phyloP scores from a whole-genome alignment of 805 yeast genomes.

The Alloascoidea africana region DNA sequence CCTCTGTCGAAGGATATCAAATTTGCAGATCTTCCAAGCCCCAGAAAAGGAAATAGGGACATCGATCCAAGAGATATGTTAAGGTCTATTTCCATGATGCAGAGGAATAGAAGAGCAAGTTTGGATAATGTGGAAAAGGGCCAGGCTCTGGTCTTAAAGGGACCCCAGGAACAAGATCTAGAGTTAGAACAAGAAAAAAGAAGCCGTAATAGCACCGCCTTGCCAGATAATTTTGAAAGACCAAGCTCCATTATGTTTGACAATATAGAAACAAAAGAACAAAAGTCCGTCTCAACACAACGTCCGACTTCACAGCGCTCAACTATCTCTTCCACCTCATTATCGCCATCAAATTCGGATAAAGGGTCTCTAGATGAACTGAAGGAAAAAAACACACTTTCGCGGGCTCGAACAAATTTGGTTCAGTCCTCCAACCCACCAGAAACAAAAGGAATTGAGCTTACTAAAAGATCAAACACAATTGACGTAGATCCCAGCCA shows the following conservation, averaged over 20 bases:
- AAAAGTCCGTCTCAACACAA: too few relatives aligned
- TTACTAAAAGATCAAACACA: background rate
- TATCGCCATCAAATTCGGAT: background rate
- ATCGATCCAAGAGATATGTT: constrained; percentile 63
- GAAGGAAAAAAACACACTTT: background rate
- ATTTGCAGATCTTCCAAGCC: constrained; percentile 47
- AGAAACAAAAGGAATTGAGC: background rate
- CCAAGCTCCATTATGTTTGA: background rate
- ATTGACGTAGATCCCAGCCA: background rate
- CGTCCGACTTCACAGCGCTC: too few relatives aligned
- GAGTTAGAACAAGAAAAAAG: constrained; percentile 4
- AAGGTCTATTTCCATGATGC: constrained; percentile 61
- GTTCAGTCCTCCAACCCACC: background rate
- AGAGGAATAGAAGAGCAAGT: constrained; percentile 17
- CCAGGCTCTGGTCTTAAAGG: constrained; percentile 49
- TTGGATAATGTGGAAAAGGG: constrained; percentile 33
- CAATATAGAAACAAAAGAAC: background rate
- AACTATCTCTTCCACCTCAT: background rate
- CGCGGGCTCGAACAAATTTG: background rate
- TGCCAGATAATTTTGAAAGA: background rate
- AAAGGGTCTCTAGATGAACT: background rate
- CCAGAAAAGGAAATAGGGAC: constrained; percentile 16
- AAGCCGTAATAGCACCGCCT: background rate
- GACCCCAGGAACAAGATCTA: constrained; percentile 46
- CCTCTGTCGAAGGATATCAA: constrained; percentile 20